phyloP scores from a whole-genome alignment of 495 filamentous ascomycete species.

The Aspergillus conjunctus region DNA sequence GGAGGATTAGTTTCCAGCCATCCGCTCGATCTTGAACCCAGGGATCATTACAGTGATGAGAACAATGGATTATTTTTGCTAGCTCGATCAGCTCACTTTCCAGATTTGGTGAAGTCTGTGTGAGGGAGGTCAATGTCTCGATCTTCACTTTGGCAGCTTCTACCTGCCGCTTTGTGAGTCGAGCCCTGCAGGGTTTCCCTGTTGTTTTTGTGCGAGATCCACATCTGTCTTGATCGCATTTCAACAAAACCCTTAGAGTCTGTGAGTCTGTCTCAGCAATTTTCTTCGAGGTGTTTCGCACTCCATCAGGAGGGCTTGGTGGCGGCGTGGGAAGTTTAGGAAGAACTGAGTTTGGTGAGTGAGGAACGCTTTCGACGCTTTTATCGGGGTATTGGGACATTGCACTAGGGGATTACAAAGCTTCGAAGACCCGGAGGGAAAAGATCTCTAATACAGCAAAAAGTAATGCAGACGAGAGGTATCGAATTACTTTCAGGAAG shows the following conservation, averaged over 20 bases:
- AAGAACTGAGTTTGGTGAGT: background rate
- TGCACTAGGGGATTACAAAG: background rate
- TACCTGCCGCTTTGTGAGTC: background rate
- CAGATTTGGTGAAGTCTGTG: constrained; percentile 11
- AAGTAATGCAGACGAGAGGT: background rate
- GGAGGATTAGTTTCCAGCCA: constrained; percentile 1
- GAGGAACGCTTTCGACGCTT: background rate
- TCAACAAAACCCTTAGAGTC: background rate
- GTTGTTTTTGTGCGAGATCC: constrained; percentile 16
- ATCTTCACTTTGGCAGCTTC: constrained; percentile 1
- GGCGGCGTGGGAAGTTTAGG: background rate
- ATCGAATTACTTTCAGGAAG: background rate
- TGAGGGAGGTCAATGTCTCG: constrained; percentile 1
- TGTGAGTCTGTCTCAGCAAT: background rate
- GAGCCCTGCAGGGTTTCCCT: constrained; percentile 7
- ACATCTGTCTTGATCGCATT: constrained; percentile 7
- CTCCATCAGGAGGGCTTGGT: background rate
- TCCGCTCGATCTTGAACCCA: constrained; percentile 1
- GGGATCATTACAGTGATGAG: background rate
- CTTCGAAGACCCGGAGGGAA: background rate
- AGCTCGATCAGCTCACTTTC: constrained; percentile 2
- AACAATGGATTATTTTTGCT: constrained; percentile 13
- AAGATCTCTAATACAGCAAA: background rate
- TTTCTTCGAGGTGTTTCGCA: background rate
- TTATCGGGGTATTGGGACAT: background rate